A percentile compares a stretch with the other conserved stretches of the same genome.
Evolutionary conservation across 257 asterid species (phyloP).

Genomic region (Gentiana macrophylla): DNA sequence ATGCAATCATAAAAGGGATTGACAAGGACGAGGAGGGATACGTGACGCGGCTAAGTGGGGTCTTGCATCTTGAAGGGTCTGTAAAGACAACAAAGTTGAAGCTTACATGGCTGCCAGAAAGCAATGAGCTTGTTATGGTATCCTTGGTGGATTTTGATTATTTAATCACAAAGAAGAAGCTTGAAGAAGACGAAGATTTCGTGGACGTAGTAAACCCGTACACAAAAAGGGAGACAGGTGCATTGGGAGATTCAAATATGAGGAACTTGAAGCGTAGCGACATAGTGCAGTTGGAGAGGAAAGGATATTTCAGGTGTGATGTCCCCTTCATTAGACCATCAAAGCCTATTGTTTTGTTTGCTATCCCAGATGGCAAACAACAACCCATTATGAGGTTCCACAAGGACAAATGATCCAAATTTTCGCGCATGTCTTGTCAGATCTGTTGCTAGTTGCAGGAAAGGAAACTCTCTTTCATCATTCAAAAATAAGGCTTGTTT

Average conservation of each 20-base stretch:
- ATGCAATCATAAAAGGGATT: slow-evolving; percentile 70
- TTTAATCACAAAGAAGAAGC: slow-evolving; percentile 89
- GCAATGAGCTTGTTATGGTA: slow-evolving; percentile 55
- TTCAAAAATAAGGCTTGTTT: too few species aligned
- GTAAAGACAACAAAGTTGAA: slow-evolving; percentile 91
- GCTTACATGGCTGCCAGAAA: slow-evolving; percentile 83
- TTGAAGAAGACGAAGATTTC: slow-evolving; percentile 86
- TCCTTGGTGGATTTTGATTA: slow-evolving; percentile 72
- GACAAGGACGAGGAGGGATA: slow-evolving; percentile 64
- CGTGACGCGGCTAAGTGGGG: slow-evolving; percentile 59
- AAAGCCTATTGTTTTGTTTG: slow-evolving; percentile 51
- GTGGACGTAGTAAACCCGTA: slow-evolving; percentile 62
- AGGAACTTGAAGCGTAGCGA: slow-evolving; percentile 77
- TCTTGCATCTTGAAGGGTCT: slow-evolving; percentile 78
- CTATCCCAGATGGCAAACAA: slow-evolving; percentile 10
- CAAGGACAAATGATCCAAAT: background rate
- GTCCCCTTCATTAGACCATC: slow-evolving; percentile 60
- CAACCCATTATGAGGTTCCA: slow-evolving; percentile 47
- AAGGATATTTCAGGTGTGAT: slow-evolving; percentile 87
- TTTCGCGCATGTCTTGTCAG: too few species aligned
- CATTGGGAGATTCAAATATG: slow-evolving; percentile 83
- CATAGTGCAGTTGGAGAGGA: slow-evolving; percentile 78
- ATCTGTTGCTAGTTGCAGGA: too few species aligned
- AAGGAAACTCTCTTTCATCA: too few species aligned
- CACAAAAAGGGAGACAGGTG: slow-evolving; percentile 56